phyloP scores from a whole-genome alignment of 1,284 basidiomycete species.

The Blastosporella zonata region DNA sequence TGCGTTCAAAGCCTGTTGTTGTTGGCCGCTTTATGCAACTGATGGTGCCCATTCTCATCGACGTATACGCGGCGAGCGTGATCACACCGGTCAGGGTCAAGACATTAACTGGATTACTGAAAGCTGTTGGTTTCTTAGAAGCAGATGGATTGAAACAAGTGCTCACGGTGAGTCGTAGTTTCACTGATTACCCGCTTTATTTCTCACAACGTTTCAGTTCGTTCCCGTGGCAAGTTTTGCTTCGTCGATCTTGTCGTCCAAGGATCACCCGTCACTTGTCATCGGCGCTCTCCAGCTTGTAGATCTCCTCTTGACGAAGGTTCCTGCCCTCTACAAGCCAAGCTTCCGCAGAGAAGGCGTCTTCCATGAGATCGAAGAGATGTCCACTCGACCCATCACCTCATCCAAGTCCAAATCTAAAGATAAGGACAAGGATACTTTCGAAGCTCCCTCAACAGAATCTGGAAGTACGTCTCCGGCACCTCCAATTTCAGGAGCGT shows the following conservation, averaged over 20 bases:
- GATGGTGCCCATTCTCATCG: slow-evolving; percentile 88
- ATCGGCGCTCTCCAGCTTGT: slow-evolving; percentile 88
- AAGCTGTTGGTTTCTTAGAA: slow-evolving; percentile 86
- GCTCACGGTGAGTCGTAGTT: slow-evolving; percentile 51
- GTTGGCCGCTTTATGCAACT: slow-evolving; percentile 82
- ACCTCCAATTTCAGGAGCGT: slow-evolving; percentile 35
- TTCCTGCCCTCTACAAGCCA: slow-evolving; percentile 79
- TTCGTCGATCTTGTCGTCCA: slow-evolving; percentile 88
- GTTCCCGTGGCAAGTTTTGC: slow-evolving; percentile 91
- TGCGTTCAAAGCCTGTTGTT: slow-evolving; percentile 73
- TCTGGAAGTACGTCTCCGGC: slow-evolving; percentile 31
- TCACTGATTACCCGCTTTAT: slow-evolving; percentile 17
- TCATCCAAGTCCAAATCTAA: slow-evolving; percentile 53
- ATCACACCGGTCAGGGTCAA: slow-evolving; percentile 82
- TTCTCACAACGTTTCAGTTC: slow-evolving; percentile 45
- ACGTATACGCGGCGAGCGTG: slow-evolving; percentile 94
- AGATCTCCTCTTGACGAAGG: slow-evolving; percentile 81
- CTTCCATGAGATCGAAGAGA: slow-evolving; percentile 82
- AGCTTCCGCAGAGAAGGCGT: slow-evolving; percentile 92
- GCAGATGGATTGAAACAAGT: slow-evolving; percentile 72
- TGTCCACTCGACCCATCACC: slow-evolving; percentile 62
- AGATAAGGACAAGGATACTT: slow-evolving; percentile 45
- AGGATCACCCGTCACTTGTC: slow-evolving; percentile 82
- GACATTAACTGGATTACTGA: slow-evolving; percentile 81
- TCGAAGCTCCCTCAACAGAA: slow-evolving; percentile 31